phyloP scores from a whole-genome alignment of 208 protist genomes.

The Crithidia brevicula region DNA sequence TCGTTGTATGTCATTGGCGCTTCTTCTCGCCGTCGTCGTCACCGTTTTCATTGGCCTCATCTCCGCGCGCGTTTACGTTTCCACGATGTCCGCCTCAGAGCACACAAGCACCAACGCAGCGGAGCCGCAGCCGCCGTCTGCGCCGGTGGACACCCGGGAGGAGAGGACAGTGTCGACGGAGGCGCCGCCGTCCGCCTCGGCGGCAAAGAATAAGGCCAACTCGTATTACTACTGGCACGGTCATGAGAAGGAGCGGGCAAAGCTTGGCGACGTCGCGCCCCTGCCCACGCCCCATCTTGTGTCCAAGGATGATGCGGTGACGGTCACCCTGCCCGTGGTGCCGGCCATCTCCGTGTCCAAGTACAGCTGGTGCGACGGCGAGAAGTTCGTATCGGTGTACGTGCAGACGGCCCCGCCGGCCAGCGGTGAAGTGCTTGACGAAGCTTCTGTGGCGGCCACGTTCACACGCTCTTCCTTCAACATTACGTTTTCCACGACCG shows the following conservation, averaged over 20 bases:
- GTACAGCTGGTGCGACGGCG: constrained; percentile 77
- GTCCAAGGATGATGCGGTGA: constrained; percentile 32
- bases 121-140: background rate
- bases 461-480: constrained; percentile 41
- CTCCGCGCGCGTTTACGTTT: too few relatives aligned
- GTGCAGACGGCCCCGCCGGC: constrained; percentile 41
- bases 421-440: constrained; percentile 42
- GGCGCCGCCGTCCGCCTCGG: background rate
- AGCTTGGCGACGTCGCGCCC: constrained; percentile 82
- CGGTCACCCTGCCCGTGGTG: constrained; percentile 6
- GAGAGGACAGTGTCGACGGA: background rate
- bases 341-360: constrained; percentile 45
- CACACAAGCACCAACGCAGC: too few relatives aligned
- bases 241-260: constrained; percentile 83
- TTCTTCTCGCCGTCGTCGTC: background rate
- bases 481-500: constrained; percentile 39
- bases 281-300: constrained; percentile 77
- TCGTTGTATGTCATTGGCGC: background rate
- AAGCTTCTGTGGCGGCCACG: constrained; percentile 40
- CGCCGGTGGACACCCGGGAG: background rate
- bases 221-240: constrained; percentile 92
- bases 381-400: constrained; percentile 76
- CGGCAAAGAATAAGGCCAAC: constrained; percentile 51
- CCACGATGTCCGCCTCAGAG: too few relatives aligned
- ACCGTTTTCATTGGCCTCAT: constrained; percentile 12